These are phyloP conservation scores for Salvia rosmarinus DNA, from an alignment of 257 asterid genomes.

Conservation along the genomic window DNA sequence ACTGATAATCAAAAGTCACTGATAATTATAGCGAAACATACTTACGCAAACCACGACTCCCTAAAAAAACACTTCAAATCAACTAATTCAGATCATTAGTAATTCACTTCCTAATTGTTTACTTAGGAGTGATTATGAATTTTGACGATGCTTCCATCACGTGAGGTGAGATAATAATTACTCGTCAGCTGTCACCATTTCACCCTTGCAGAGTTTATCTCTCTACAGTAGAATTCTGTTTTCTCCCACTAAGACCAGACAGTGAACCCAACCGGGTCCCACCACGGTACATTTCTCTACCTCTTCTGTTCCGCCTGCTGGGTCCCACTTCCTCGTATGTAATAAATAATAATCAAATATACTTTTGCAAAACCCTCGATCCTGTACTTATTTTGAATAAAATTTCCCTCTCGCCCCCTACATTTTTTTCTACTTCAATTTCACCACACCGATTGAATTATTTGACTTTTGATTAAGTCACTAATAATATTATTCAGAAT, in stretches of 20 bases:
- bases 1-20: slow-evolving; percentile 2
- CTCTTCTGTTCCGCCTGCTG: background rate
- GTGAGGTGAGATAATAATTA: slow-evolving; percentile 34
- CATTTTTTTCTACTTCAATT: background rate
- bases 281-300: background rate
- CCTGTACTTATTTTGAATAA: slow-evolving; percentile 21
- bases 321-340: slow-evolving; percentile 30
- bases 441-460: background rate
- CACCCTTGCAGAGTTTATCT: background rate
- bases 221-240: slow-evolving; percentile 22
- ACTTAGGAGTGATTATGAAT: background rate
- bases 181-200: background rate
- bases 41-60: background rate
- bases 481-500: background rate
- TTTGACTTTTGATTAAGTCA: background rate
- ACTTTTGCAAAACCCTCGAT: background rate
- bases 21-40: background rate
- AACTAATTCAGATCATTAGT: no score
- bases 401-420: background rate
- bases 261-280: slow-evolving; percentile 26
- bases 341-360: no score
- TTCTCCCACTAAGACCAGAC: background rate
- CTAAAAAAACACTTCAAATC: no score
- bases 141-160: background rate
- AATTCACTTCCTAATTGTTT: no score